Percentiles rank a stretch among this genome's conserved stretches.
phyloP scores from a whole-genome alignment of 768 basidiomycete genomes.

The Amanita brunnescens region DNA sequence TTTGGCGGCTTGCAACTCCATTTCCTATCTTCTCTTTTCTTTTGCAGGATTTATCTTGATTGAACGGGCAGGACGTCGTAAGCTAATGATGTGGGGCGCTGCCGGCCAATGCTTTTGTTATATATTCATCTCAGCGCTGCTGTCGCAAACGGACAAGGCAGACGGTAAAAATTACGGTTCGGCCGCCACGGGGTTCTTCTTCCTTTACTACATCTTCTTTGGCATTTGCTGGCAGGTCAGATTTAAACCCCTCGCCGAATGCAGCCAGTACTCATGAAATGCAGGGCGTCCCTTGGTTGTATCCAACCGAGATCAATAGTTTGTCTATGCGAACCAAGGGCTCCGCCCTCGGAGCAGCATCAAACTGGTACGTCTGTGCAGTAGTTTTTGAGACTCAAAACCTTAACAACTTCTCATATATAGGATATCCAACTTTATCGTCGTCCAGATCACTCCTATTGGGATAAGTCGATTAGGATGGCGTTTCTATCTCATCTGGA shows the following conservation, averaged over 20 bases:
- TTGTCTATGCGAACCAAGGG: conserved; percentile 42
- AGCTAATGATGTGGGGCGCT: conserved; percentile 47
- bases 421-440: conserved; percentile 43
- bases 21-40: conserved; percentile 40
- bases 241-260: not conserved
- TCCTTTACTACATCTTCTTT: conserved; percentile 42
- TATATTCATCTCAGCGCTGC: conserved; percentile 32
- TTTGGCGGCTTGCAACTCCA: conserved; percentile 42
- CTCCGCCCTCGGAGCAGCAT: conserved; percentile 38
- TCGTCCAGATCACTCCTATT: conserved; percentile 40
- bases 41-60: conserved; percentile 38
- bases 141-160: conserved; percentile 27
- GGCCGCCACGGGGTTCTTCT: conserved; percentile 40
- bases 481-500: conserved; percentile 44
- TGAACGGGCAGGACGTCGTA: conserved; percentile 39
- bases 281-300: conserved; percentile 42
- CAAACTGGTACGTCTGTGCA: conserved; percentile 30
- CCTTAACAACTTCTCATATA: not conserved
- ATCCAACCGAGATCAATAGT: conserved; percentile 43
- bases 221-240: conserved; percentile 45
- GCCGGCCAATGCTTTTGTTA: conserved; percentile 41
- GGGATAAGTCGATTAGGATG: conserved; percentile 39
- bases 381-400: too few species aligned
- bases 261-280: not conserved
- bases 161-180: conserved; percentile 29